Base-by-base conservation (phyloP, 2,329 filamentous ascomycete species). In the Teratosphaeria viscida region DNA sequence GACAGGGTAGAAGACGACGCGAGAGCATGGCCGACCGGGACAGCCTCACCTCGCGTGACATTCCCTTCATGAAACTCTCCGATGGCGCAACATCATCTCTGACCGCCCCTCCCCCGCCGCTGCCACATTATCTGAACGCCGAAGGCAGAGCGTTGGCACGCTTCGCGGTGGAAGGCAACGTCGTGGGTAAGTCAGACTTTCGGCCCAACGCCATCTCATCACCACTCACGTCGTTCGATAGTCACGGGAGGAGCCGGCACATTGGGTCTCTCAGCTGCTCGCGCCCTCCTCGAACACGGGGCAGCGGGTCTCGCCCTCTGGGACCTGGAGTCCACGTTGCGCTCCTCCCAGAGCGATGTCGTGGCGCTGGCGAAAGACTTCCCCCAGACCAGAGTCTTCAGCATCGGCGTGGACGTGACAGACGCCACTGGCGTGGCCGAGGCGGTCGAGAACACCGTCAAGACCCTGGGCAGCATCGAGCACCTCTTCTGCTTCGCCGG, bases 241-340 rank as follows among this genome's bases (percentile, higher is more conserved):
- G 79, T 89, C 12, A 88, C 86, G 0, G 86, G 86, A 19, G 86
- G 86, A 35, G 81, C 84, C 14, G 87, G 87, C 3, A 84, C 81
- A 11, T 75, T 88, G 0, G 85, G 83, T 6, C 76, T 85, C 8
- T 76, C 78, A 59, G 79, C 81, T 32, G 81, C 81, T 1, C 75
- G 79, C 54, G 86, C 86, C 1, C 78, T 90, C 23, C 83, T 89
- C 43, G 85, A 89, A 71, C 86, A 89, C 67, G 86, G 86, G 7
- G 75, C 84, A 1, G 69, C 74, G 0, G 82, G 81, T 2, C 74
- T 88, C 11, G 78, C 78, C 52, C 77, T 89, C 34, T 81, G 87
- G 68, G 86, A 89, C 68, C 68, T 85, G 12, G 74, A 80, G 65
- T 68, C 74, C 3, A 75, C 78, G 2, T 62, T 73, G 2, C 66